phyloP scores from a whole-genome alignment of 768 basidiomycete species.

The Termitomyces bulborhizus region DNA sequence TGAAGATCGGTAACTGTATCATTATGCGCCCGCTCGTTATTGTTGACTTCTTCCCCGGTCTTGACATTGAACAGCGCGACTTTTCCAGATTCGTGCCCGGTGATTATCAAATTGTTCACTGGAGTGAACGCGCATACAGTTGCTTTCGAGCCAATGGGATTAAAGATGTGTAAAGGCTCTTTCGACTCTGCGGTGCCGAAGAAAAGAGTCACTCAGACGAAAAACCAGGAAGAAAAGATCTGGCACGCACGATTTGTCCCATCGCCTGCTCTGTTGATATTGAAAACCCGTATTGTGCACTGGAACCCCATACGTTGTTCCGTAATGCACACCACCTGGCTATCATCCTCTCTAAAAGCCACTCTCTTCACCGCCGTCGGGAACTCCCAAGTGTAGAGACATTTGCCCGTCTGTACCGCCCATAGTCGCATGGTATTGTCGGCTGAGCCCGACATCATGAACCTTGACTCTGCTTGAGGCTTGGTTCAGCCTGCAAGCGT shows the following conservation, averaged over 20 bases:
- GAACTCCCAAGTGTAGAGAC: slow-evolving; percentile 95
- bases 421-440: slow-evolving; percentile 92
- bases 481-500: not conserved
- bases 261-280: slow-evolving; percentile 79
- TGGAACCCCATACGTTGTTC: slow-evolving; percentile 95
- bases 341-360: slow-evolving; percentile 81
- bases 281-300: slow-evolving; percentile 86
- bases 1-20: slow-evolving; percentile 91
- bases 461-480: slow-evolving; percentile 65
- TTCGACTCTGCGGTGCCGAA: slow-evolving; percentile 48
- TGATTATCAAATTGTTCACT: slow-evolving; percentile 72
- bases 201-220: not conserved
- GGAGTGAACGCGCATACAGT: slow-evolving; percentile 92
- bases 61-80: slow-evolving; percentile 87
- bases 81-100: slow-evolving; percentile 96
- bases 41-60: slow-evolving; percentile 75
- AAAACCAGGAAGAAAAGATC: not conserved
- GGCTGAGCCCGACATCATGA: slow-evolving; percentile 86
- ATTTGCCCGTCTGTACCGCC: slow-evolving; percentile 86
- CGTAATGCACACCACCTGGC: slow-evolving; percentile 85
- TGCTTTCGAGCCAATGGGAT: slow-evolving; percentile 91
- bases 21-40: slow-evolving; percentile 84
- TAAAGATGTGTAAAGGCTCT: slow-evolving; percentile 75
- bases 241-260: slow-evolving; percentile 66
- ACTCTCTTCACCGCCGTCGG: slow-evolving; percentile 97